Conservation (phyloP, 768 basidiomycete genomes). For the Nidula microcarpa region DNA sequence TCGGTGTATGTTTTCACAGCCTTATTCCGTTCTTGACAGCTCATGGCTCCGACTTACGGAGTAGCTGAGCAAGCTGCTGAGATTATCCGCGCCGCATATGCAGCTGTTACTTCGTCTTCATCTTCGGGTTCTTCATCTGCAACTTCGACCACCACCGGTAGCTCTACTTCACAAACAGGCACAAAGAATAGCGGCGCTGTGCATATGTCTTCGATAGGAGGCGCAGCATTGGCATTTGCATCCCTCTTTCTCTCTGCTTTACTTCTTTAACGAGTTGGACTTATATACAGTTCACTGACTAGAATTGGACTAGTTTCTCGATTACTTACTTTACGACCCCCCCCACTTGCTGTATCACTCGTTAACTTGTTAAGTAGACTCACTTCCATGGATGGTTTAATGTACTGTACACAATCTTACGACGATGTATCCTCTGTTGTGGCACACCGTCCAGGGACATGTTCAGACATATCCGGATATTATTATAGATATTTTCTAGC, state of each 20-base stretch:
- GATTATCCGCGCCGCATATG: constrained; percentile 14
- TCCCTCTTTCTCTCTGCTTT: background rate
- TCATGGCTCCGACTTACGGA: constrained; percentile 18
- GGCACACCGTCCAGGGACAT: no score
- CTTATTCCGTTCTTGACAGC: background rate
- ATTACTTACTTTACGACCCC: no score
- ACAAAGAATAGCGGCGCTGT: constrained; percentile 1
- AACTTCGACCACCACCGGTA: background rate
- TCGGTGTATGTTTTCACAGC: background rate
- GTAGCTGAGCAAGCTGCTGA: constrained; percentile 19
- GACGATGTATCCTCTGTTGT: no score
- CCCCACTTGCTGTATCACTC: no score
- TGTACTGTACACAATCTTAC: no score
- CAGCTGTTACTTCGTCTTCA: background rate
- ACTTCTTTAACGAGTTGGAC: background rate
- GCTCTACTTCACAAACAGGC: background rate
- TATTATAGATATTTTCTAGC: no score
- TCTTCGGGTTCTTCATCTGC: constrained; percentile 1
- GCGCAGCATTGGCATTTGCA: background rate
- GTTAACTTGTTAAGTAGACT: no score
- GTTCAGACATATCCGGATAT: no score
- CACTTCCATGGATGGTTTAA: no score
- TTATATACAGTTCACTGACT: no score
- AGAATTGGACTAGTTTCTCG: no score
- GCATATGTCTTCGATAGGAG: background rate